Conservation (phyloP, 148 eudicot genomes). For the Persicaria tinctoria region DNA sequence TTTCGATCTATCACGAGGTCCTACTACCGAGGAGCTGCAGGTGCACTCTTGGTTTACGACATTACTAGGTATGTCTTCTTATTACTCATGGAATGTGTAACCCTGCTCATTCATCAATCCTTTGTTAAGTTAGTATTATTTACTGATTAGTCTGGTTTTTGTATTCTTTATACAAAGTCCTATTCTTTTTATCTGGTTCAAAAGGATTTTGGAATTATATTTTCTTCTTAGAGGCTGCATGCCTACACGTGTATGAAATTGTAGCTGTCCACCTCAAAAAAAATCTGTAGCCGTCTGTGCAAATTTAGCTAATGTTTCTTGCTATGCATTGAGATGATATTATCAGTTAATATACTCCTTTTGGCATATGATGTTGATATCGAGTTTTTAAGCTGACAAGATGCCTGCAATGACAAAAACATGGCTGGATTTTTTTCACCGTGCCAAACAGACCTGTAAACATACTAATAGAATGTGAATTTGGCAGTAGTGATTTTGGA, state of each 20-base stretch:
- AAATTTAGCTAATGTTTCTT: not conserved
- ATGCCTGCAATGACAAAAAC: too few species aligned
- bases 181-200: not conserved
- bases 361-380: too few species aligned
- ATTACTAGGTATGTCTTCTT: conserved; percentile 40
- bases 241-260: too few species aligned
- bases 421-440: too few species aligned
- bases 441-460: not conserved
- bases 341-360: not conserved
- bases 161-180: not conserved
- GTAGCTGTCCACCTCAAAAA: too few species aligned
- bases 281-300: not conserved
- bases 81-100: not conserved
- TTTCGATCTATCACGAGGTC: conserved; percentile 58
- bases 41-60: conserved; percentile 55
- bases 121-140: not conserved
- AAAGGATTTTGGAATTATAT: not conserved
- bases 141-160: not conserved
- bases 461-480: too few species aligned
- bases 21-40: conserved; percentile 59
- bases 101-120: not conserved
- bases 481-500: not conserved
- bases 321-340: not conserved
- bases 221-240: not conserved
- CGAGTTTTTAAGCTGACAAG: too few species aligned